Evolutionary conservation across 306 rosid species (phyloP), one percentile per base, ranked within the genome.

Genomic region (Quercus cerris): DNA sequence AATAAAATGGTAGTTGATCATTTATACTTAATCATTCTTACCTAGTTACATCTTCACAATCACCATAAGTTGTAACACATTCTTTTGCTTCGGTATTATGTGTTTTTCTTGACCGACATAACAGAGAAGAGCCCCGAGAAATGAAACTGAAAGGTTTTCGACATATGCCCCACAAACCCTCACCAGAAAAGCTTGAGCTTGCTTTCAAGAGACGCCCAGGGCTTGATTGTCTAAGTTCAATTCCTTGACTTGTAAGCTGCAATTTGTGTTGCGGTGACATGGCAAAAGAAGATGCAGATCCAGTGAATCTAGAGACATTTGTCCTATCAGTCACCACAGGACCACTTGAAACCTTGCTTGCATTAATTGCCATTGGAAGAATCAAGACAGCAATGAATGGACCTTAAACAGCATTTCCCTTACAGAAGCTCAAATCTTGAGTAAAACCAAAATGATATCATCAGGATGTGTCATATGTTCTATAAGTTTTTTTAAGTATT

Each of bases 261-360:
- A 84, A 52, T 84, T 81, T 83, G 41, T 75, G 84, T 88, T 87
- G 87, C 17, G 76, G 75, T 74, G 94, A 83, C 73, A 69, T 73
- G 80, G 84, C 30, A 84, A 85, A 82, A 71, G 78, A 81, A 75
- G 81, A 86, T 58, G 80, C 59, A 69, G 71, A 71, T 81, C 85
- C 85, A 30, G 63, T 84, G 72, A 89, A 88, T 68, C 80, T 87
- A 79, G 86, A 82, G 75, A 86, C 67, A 74, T 71, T 31, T 71
- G 85, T 85, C 84, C 83, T 84, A 67, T 82, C 79, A 81, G 91
- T 82, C 57, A 84, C 85, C 46, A 85, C 79, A 79, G 91, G 89
- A 82, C 83, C 83, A 79, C 91, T 87, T 62, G 89, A 81, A 78
- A 91, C 85, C 87, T 84, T 92, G 91, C 88, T 85, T 78, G 90